phyloP scores from a whole-genome alignment of 306 rosid species.

The Betula pendula region DNA sequence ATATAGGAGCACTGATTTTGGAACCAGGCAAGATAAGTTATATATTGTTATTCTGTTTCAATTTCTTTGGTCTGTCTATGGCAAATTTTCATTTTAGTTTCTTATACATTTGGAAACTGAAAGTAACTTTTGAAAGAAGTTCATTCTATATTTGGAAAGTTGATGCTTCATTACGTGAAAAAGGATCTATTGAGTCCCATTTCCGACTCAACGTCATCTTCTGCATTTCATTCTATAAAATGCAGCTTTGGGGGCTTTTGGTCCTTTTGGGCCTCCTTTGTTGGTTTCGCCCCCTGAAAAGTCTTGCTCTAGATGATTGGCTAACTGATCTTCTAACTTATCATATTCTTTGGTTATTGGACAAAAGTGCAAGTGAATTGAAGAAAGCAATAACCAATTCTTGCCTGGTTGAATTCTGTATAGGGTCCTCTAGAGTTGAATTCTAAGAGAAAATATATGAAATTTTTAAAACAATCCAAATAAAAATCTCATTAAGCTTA shows the following conservation, averaged over 20 bases:
- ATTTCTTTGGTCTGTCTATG: conserved; percentile 8
- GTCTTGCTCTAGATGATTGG: conserved; percentile 16
- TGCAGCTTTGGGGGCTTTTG: conserved; percentile 20
- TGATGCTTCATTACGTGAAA: conserved; percentile 7
- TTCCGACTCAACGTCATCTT: conserved; percentile 16
- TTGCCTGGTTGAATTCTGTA: not conserved
- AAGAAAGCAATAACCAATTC: not conserved
- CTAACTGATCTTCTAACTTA: conserved; percentile 18
- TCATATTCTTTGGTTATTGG: not conserved
- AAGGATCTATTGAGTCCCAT: not conserved
- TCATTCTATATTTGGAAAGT: not conserved
- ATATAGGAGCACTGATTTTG: conserved; percentile 72
- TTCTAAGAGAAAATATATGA: not conserved
- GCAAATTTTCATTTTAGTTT: conserved; percentile 19
- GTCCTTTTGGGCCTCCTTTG: conserved; percentile 17
- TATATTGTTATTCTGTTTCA: conserved; percentile 20
- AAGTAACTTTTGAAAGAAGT: not conserved
- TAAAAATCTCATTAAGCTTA: not conserved
- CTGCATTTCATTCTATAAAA: conserved; percentile 4
- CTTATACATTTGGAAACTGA: conserved; percentile 6
- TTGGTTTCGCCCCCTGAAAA: conserved; percentile 15
- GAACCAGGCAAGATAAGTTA: conserved; percentile 78
- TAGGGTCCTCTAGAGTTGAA: conserved; percentile 1
- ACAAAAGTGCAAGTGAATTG: not conserved
- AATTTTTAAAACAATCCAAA: not conserved